Conservation (phyloP, 768 basidiomycete genomes). For the Cyclocybe cylindracea region DNA sequence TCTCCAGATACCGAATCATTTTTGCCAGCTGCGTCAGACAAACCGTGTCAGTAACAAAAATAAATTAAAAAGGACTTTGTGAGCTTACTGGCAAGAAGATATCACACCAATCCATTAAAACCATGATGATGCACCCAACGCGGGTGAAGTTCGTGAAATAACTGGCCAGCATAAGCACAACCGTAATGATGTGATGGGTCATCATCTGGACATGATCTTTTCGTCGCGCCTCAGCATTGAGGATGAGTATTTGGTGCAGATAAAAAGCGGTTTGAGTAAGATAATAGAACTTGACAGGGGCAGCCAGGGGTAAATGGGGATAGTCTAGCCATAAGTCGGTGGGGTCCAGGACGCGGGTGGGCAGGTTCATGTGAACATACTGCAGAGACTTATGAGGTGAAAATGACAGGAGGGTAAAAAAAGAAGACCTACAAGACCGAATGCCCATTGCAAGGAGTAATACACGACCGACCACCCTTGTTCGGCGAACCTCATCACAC, state of each 20-base stretch:
- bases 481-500: slow-evolving; percentile 87
- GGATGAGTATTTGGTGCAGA: slow-evolving; percentile 85
- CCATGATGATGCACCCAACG: slow-evolving; percentile 86
- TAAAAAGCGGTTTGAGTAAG: slow-evolving; percentile 87
- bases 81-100: slow-evolving; percentile 84
- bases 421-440: slow-evolving; percentile 76
- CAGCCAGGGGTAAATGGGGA: slow-evolving; percentile 82
- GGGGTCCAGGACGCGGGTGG: slow-evolving; percentile 65
- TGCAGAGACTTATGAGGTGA: slow-evolving; percentile 30
- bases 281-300: slow-evolving; percentile 87
- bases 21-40: slow-evolving; percentile 71
- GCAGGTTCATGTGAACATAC: slow-evolving; percentile 80
- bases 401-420: slow-evolving; percentile 7
- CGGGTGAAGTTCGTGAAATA: slow-evolving; percentile 87
- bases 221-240: slow-evolving; percentile 89
- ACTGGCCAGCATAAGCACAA: slow-evolving; percentile 72
- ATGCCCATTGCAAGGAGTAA: slow-evolving; percentile 71
- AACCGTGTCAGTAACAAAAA: not conserved
- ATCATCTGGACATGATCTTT: slow-evolving; percentile 98
- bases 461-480: slow-evolving; percentile 92
- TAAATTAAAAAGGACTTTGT: not conserved
- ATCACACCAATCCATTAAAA: slow-evolving; percentile 94
- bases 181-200: slow-evolving; percentile 90
- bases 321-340: slow-evolving; percentile 75
- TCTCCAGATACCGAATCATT: slow-evolving; percentile 85